Percentiles rank a stretch among this genome's conserved stretches.
Conservation (phyloP, 805 yeast species). For the Saturnispora diversa region DNA sequence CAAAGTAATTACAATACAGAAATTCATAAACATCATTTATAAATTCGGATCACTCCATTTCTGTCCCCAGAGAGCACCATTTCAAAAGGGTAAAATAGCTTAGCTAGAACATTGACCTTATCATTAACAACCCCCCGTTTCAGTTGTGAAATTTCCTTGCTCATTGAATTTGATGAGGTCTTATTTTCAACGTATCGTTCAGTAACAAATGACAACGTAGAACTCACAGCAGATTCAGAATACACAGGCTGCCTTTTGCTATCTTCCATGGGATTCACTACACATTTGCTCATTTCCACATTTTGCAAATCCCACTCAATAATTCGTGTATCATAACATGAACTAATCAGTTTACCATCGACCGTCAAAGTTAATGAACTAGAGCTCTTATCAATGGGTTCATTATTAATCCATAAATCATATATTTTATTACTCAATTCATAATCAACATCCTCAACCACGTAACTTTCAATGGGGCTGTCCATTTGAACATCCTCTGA, state of each 20-base stretch:
- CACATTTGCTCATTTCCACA: slow-evolving; percentile 28
- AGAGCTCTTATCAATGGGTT: slow-evolving; percentile 22
- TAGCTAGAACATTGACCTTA: slow-evolving; percentile 7
- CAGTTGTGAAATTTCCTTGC: not conserved
- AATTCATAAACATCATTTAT: slow-evolving; percentile 29
- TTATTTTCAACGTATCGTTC: slow-evolving; percentile 29
- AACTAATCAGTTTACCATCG: slow-evolving; percentile 15
- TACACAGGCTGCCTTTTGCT: slow-evolving; percentile 16
- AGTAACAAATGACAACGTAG: slow-evolving; percentile 34
- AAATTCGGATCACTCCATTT: slow-evolving; percentile 57
- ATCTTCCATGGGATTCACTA: slow-evolving; percentile 18
- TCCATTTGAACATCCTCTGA: slow-evolving; percentile 19
- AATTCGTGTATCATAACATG: slow-evolving; percentile 20
- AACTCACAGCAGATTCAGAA: slow-evolving; percentile 31
- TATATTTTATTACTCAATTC: no score
- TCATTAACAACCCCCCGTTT: slow-evolving; percentile 6
- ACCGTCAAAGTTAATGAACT: slow-evolving; percentile 2
- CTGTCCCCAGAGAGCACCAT: slow-evolving; percentile 62
- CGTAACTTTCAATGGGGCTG: slow-evolving; percentile 23
- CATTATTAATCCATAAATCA: slow-evolving; percentile 18
- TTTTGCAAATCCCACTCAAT: slow-evolving; percentile 34
- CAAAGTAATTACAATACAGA: no score
- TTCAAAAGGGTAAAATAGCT: slow-evolving; percentile 23
- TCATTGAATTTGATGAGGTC: slow-evolving; percentile 8
- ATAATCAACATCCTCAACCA: slow-evolving; percentile 21